A percentile compares a stretch with the other conserved stretches of the same genome.
phyloP scores from a whole-genome alignment of 1,284 basidiomycete genomes.

The Sparassis latifolia region DNA sequence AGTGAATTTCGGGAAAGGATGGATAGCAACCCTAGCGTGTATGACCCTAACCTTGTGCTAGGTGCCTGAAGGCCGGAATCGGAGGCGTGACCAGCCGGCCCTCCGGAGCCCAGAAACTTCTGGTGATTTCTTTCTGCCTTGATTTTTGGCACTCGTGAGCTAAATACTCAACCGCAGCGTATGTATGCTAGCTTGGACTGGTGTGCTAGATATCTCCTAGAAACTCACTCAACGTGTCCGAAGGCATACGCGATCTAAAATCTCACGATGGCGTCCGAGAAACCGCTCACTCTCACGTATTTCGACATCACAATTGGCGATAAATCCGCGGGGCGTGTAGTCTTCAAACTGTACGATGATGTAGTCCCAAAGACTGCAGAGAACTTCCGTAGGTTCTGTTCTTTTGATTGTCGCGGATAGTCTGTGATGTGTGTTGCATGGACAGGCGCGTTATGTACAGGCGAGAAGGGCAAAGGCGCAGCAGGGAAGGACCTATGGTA shows the following conservation, averaged over 20 bases:
- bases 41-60: no score
- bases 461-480: slow-evolving; percentile 68
- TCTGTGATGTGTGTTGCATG: background rate
- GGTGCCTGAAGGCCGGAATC: no score
- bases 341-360: slow-evolving; percentile 74
- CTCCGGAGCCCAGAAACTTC: no score
- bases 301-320: slow-evolving; percentile 83
- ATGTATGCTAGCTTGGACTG: no score
- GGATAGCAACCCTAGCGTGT: no score
- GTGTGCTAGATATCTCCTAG: background rate
- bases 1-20: no score
- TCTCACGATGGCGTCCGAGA: slow-evolving; percentile 23
- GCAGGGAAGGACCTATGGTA: slow-evolving; percentile 61
- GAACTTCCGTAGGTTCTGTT: slow-evolving; percentile 72
- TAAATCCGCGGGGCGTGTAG: slow-evolving; percentile 59
- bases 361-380: slow-evolving; percentile 85
- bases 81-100: no score
- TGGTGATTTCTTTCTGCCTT: no score
- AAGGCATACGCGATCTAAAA: background rate
- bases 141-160: no score
- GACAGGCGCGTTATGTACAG: slow-evolving; percentile 80
- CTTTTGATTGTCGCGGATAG: background rate
- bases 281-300: slow-evolving; percentile 45
- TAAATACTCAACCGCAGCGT: no score
- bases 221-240: background rate